Conservation (phyloP, 2,329 filamentous ascomycete species). For the Sporothrix luriei region DNA sequence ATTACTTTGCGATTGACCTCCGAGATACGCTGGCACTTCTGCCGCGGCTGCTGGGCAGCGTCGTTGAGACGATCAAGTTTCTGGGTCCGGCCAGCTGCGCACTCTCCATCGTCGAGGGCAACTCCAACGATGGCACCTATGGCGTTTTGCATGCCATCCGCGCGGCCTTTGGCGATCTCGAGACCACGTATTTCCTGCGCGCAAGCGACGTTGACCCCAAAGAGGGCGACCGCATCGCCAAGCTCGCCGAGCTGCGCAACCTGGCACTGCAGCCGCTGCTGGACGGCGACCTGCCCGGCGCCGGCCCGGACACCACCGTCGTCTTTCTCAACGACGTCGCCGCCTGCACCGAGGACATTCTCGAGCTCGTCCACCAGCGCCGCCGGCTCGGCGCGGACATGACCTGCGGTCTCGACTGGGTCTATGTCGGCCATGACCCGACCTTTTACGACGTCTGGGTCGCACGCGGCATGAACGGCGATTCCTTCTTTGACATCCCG, state of each 20-base stretch:
- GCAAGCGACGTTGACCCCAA: constrained; percentile 47
- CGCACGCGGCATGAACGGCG: constrained; percentile 54
- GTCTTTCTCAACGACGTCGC: constrained; percentile 60
- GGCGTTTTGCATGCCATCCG: constrained; percentile 52
- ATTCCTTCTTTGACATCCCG: constrained; percentile 59
- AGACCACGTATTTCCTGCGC: constrained; percentile 48
- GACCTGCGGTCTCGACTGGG: constrained; percentile 64
- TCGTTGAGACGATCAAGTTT: constrained; percentile 43
- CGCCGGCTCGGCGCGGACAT: constrained; percentile 53
- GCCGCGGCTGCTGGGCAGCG: constrained; percentile 54
- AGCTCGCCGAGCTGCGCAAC: constrained; percentile 72
- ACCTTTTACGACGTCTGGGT: constrained; percentile 63
- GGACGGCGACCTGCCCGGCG: constrained; percentile 38
- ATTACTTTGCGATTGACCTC: constrained; percentile 59
- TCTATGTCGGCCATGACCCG: constrained; percentile 46
- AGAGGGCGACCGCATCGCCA: constrained; percentile 63
- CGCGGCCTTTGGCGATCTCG: constrained; percentile 45
- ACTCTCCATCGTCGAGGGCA: constrained; percentile 59
- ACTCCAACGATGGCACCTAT: constrained; percentile 57
- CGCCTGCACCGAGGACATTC: constrained; percentile 57
- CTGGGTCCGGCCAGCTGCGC: constrained; percentile 55
- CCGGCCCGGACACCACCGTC: constrained; percentile 46
- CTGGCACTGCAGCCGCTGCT: constrained; percentile 64
- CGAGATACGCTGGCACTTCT: constrained; percentile 51
- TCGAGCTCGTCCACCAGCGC: constrained; percentile 58